Evolutionary conservation across 345 rosid species (phyloP).

Genomic region (Psidium guajava): DNA sequence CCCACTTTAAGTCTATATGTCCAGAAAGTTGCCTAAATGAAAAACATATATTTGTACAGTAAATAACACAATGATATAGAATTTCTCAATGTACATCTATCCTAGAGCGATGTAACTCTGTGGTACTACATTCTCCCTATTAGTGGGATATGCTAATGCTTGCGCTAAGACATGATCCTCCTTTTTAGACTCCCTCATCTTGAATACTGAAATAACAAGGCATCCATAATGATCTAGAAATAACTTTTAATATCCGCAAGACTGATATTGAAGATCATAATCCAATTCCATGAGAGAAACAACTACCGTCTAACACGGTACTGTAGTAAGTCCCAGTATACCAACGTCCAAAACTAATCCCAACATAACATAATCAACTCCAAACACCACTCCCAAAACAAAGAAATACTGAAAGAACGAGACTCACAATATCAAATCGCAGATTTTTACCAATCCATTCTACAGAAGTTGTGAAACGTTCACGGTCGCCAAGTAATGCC

Average conservation of each 20-base stretch:
- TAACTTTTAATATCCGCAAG: background rate
- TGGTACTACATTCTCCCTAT: background rate
- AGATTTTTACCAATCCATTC: conserved; percentile 98
- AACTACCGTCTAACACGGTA: background rate
- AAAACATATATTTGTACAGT: background rate
- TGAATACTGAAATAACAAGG: background rate
- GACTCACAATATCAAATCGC: conserved; percentile 97
- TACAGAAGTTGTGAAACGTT: conserved; percentile 63
- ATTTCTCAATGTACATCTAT: background rate
- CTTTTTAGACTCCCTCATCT: background rate
- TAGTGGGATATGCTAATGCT: background rate
- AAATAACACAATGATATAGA: background rate
- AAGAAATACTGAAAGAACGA: conserved; percentile 15
- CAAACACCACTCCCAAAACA: background rate
- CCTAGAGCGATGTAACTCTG: background rate
- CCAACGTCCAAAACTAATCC: background rate
- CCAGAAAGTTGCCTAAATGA: background rate
- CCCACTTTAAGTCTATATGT: background rate
- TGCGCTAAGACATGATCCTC: background rate
- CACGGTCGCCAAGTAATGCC: conserved; percentile 82
- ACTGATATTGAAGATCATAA: background rate
- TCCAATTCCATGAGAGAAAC: background rate
- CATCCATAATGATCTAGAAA: background rate
- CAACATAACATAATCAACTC: background rate
- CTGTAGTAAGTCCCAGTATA: background rate